Evolutionary conservation across 306 rosid genomes (phyloP), one percentile per base, ranked within the genome.

Genomic region (Dryas drummondii): DNA sequence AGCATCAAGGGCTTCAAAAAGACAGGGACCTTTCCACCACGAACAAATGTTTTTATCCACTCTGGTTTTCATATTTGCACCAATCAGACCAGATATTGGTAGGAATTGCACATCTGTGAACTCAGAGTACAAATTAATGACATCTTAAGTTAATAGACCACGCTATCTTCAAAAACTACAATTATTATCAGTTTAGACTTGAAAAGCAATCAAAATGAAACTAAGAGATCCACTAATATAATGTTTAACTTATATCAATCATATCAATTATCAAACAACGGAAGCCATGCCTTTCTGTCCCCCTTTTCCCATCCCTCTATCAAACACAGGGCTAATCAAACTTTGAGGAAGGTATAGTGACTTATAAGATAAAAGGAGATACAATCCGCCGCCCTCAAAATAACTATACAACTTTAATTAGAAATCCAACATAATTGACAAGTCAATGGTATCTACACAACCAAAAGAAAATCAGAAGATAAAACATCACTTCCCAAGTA

Each of bases 1-100:
- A 22, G 86, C 76, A 84, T 96, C 99, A 52, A 96, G 97, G 66
- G 87, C 96, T 84, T 96, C 99, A 70, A 96, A 96, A 62, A 96
- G 87, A 83, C 98, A 92, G 51, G 96, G 96, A 56, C 98, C 99
- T 66, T 72, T 55, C 97, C 96, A 96, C 99, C 99, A 96, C 14
- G 92, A 46, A 76, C 99, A 96, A 32, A 58, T 40, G 41, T 79
- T 85, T 80, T 84, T 88, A 67, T 85, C 91, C 76, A 96, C 15
- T 85, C 97, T 92, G 32, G 89, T 85, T 76, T 90, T 84, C 71
- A 96, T 63, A 81, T 96, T 96, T 60, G 79, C 0, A 55, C 99
- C 99, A 19, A 73, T 54, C 70, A 96, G 87, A 68, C 99, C 99
- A 85, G 99, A 96, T 69, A 92, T 75, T 40, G 99, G 99, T 55